phyloP scores from a whole-genome alignment of 805 yeast species.

The Starmera amethionina region DNA sequence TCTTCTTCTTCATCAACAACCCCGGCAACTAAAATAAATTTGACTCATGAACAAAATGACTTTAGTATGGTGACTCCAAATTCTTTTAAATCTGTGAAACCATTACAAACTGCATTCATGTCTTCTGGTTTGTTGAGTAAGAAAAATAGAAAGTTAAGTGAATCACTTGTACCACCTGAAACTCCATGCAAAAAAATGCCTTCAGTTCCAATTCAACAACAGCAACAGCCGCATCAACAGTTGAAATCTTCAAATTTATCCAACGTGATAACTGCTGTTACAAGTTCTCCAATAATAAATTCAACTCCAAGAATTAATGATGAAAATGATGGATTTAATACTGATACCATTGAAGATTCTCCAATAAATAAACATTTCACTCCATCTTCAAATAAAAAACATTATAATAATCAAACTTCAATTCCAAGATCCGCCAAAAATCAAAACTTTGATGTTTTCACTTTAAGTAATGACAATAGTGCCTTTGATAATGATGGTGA shows the following conservation, averaged over 20 bases:
- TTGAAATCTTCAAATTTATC: slow-evolving; percentile 15
- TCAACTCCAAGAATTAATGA: slow-evolving; percentile 13
- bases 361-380: background rate
- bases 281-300: slow-evolving; percentile 18
- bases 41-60: background rate
- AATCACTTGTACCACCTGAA: slow-evolving; percentile 40
- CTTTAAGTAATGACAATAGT: slow-evolving; percentile 27
- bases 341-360: slow-evolving; percentile 2
- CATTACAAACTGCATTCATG: slow-evolving; percentile 76
- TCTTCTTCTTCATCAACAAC: no score
- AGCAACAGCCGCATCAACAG: slow-evolving; percentile 6
- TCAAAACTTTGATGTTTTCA: slow-evolving; percentile 27
- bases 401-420: slow-evolving; percentile 1
- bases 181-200: slow-evolving; percentile 50
- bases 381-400: no score
- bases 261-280: slow-evolving; percentile 17
- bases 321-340: slow-evolving; percentile 7
- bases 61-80: slow-evolving; percentile 37
- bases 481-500: slow-evolving; percentile 15
- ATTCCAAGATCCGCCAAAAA: slow-evolving; percentile 18
- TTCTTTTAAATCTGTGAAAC: slow-evolving; percentile 63
- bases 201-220: slow-evolving; percentile 1
- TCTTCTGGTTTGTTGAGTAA: slow-evolving; percentile 64
- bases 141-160: slow-evolving; percentile 34
- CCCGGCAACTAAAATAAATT: no score